phyloP scores from a whole-genome alignment of 306 rosid species.

The Acmispon strigosus region DNA sequence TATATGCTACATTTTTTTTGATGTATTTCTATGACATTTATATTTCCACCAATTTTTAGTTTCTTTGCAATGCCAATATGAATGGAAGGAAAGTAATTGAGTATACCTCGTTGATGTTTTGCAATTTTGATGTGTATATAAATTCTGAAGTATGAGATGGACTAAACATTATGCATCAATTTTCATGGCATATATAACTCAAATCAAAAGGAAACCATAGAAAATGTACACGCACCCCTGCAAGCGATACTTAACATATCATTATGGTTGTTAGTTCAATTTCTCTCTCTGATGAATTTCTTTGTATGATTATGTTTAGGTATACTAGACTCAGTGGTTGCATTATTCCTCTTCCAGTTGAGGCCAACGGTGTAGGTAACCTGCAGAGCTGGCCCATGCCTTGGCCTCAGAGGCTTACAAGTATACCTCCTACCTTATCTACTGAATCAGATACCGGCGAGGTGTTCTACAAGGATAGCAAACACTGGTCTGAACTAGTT shows the following conservation, averaged over 20 bases:
- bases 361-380: too few species aligned
- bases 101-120: not conserved
- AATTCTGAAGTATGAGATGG: not conserved
- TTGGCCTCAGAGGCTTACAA: too few species aligned
- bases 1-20: not conserved
- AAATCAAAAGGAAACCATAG: too few species aligned
- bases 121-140: not conserved
- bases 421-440: too few species aligned
- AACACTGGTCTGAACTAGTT: too few species aligned
- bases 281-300: not conserved
- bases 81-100: not conserved
- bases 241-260: not conserved
- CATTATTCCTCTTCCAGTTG: too few species aligned
- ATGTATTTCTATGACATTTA: not conserved
- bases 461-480: too few species aligned
- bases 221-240: not conserved
- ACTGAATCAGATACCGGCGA: too few species aligned
- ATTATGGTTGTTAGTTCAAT: not conserved
- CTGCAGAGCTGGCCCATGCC: too few species aligned
- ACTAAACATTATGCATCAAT: not conserved
- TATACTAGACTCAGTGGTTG: too few species aligned
- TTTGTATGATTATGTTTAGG: not conserved
- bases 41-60: constrained; percentile 3
- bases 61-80: not conserved
- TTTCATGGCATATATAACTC: not conserved